Conservation (phyloP, 2,329 filamentous ascomycete species). For the Chrysoporthe deuterocubensis region DNA sequence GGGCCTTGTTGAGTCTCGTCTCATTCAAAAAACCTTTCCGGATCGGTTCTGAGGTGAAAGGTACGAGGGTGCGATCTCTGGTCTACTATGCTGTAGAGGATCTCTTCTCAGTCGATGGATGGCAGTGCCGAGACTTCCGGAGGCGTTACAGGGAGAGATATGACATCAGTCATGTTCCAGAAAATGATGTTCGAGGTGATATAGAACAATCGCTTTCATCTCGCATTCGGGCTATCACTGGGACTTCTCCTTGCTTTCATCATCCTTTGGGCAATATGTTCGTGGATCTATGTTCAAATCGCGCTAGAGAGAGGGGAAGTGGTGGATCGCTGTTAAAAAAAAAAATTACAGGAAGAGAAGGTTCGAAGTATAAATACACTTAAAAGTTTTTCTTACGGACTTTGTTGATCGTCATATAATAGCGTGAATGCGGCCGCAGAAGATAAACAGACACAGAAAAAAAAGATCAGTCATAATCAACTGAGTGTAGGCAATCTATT, state of each 20-base stretch:
- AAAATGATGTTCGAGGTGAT: slow-evolving; percentile 26
- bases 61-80: slow-evolving; percentile 20
- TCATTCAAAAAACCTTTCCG: slow-evolving; percentile 21
- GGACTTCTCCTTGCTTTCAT: slow-evolving; percentile 22
- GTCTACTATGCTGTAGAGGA: slow-evolving; percentile 26
- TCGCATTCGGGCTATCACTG: slow-evolving; percentile 25
- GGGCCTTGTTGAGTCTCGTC: slow-evolving; percentile 20
- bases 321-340: slow-evolving; percentile 16
- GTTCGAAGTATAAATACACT: neutral
- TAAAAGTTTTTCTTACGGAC: neutral
- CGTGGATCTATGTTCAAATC: slow-evolving; percentile 17
- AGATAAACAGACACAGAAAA: too few species aligned
- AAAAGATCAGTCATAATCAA: too few species aligned
- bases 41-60: slow-evolving; percentile 16
- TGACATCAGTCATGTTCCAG: slow-evolving; percentile 22
- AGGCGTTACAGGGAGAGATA: slow-evolving; percentile 24
- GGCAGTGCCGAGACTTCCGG: slow-evolving; percentile 23
- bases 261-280: slow-evolving; percentile 19
- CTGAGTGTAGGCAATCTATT: too few species aligned
- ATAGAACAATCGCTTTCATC: slow-evolving; percentile 18
- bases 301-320: slow-evolving; percentile 24
- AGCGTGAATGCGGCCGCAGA: too few species aligned
- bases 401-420: too few species aligned
- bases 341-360: slow-evolving; percentile 19
- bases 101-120: slow-evolving; percentile 25